Conservation (phyloP, 2,329 filamentous ascomycete genomes). For the Aspergillus tubingensis region DNA sequence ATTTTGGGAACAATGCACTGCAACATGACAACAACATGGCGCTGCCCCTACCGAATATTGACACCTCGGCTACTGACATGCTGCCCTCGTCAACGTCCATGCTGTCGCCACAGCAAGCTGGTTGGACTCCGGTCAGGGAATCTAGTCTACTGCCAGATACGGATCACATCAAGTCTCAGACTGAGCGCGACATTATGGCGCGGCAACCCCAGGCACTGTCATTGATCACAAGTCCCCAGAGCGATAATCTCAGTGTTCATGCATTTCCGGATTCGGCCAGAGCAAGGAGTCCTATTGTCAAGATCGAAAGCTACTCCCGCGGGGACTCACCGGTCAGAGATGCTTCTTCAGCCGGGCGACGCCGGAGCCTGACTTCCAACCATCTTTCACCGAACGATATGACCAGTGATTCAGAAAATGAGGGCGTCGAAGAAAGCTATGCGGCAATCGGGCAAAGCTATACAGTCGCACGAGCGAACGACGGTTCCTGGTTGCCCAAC, state of each 20-base stretch:
- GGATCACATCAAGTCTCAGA: constrained; percentile 14
- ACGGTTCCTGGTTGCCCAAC: constrained; percentile 51
- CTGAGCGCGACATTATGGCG: constrained; percentile 16
- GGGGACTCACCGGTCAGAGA: constrained; percentile 47
- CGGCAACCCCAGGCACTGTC: constrained; percentile 26
- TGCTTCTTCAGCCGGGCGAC: constrained; percentile 24
- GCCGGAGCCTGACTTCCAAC: constrained; percentile 35
- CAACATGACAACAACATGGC: constrained; percentile 11
- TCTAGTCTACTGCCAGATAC: constrained; percentile 32
- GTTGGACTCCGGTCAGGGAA: constrained; percentile 34
- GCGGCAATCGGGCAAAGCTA: constrained; percentile 21
- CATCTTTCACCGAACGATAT: constrained; percentile 39
- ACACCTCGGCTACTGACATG: constrained; percentile 10
- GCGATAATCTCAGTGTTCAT: constrained; percentile 26
- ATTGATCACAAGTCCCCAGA: constrained; percentile 27
- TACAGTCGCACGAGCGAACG: constrained; percentile 39
- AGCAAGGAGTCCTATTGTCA: constrained; percentile 48
- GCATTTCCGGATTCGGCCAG: constrained; percentile 24
- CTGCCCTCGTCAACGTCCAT: constrained; percentile 19
- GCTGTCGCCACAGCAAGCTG: constrained; percentile 34
- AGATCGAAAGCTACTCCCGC: constrained; percentile 44
- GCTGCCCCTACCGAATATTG: constrained; percentile 3
- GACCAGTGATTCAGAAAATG: constrained; percentile 32
- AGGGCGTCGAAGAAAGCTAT: constrained; percentile 22
- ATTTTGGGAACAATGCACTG: constrained; percentile 17